These are phyloP conservation scores for Thielaviopsis ethacetica DNA, from an alignment of 2,329 filamentous ascomycete species.

Conservation along the genomic window DNA sequence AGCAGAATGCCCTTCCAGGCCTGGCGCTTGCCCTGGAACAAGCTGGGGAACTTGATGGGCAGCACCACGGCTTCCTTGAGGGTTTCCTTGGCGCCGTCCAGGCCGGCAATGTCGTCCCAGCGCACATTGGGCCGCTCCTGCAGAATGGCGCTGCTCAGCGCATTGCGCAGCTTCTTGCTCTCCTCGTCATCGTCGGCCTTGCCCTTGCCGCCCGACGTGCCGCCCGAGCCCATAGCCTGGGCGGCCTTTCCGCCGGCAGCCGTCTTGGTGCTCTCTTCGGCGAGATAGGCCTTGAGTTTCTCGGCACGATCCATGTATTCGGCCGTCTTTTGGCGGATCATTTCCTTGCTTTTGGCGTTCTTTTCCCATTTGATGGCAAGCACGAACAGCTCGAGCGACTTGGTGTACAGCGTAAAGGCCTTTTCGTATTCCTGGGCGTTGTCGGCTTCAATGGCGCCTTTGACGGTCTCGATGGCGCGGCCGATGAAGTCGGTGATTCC, in stretches of 20 bases:
- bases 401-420: constrained; percentile 91
- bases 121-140: constrained; percentile 91
- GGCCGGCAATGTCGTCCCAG: constrained; percentile 94
- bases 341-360: constrained; percentile 91
- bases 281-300: constrained; percentile 85
- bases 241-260: constrained; percentile 32
- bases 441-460: constrained; percentile 93
- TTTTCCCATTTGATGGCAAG: constrained; percentile 99
- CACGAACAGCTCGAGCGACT: constrained; percentile 94
- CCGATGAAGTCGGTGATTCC: constrained; percentile 72
- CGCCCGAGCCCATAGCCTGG: constrained; percentile 54
- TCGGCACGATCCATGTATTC: constrained; percentile 99
- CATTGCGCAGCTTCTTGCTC: constrained; percentile 84
- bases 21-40: constrained; percentile 91
- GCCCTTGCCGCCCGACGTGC: constrained; percentile 45
- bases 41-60: constrained; percentile 93
- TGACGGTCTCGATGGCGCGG: constrained; percentile 89
- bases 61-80: constrained; percentile 94
- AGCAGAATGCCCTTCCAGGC: constrained; percentile 97
- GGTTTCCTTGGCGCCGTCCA: constrained; percentile 89
- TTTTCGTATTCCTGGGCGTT: constrained; percentile 93
- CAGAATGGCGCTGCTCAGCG: constrained; percentile 79
- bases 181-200: constrained; percentile 65
- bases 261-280: constrained; percentile 56
- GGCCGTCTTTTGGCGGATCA: constrained; percentile 85